These are phyloP conservation scores for Prunus salicina DNA, from an alignment of 306 rosid genomes.

Conservation along the genomic window DNA sequence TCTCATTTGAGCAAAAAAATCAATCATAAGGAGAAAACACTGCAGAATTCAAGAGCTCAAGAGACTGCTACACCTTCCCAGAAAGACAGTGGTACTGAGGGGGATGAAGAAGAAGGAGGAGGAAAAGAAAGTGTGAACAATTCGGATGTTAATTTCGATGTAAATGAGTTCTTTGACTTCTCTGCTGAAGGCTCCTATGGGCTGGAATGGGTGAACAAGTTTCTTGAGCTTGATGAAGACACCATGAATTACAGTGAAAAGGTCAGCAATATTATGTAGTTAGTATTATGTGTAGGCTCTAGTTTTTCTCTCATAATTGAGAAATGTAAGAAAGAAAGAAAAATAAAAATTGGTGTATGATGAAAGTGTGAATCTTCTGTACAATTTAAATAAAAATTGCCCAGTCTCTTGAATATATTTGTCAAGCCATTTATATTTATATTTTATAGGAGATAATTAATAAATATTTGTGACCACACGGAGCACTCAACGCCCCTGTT, in stretches of 20 bases:
- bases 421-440: not conserved
- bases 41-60: slow-evolving; percentile 10
- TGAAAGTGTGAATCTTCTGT: not conserved
- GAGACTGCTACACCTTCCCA: slow-evolving; percentile 10
- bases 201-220: slow-evolving; percentile 53
- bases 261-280: slow-evolving; percentile 2
- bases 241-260: slow-evolving; percentile 12
- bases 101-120: slow-evolving; percentile 13
- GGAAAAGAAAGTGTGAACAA: slow-evolving; percentile 1
- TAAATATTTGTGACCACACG: too few relatives aligned
- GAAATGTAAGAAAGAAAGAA: not conserved
- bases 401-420: not conserved
- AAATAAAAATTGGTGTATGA: not conserved
- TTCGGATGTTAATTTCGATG: slow-evolving; percentile 35
- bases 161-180: slow-evolving; percentile 50
- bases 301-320: not conserved
- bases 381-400: not conserved
- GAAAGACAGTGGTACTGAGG: not conserved
- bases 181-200: slow-evolving; percentile 36
- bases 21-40: slow-evolving; percentile 10
- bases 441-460: not conserved
- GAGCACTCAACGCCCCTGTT: too few relatives aligned
- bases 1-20: slow-evolving; percentile 69
- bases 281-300: not conserved
- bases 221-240: slow-evolving; percentile 40